phyloP scores from a whole-genome alignment of 2,329 filamentous ascomycete genomes.

The Cytospora piceicola region DNA sequence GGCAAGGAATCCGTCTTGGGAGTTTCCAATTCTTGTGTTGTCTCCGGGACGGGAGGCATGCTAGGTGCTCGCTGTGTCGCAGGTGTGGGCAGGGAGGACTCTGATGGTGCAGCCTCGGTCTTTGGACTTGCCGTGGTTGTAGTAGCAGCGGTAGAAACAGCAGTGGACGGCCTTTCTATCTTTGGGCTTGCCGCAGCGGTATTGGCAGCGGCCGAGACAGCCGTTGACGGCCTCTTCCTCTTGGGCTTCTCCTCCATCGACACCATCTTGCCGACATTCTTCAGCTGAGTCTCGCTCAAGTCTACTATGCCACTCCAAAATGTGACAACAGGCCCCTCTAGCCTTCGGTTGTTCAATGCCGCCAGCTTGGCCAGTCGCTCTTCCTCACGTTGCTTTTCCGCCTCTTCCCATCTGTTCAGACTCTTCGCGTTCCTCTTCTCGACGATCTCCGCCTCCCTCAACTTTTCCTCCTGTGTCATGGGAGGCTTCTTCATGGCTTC shows the following conservation, averaged over 20 bases:
- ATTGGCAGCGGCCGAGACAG: slow-evolving; percentile 31
- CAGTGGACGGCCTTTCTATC: slow-evolving; percentile 35
- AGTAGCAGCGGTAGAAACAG: slow-evolving; percentile 13
- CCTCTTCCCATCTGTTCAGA: slow-evolving; percentile 90
- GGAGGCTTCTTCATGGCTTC: slow-evolving; percentile 76
- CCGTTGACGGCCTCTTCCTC: slow-evolving; percentile 53
- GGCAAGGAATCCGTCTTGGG: slow-evolving; percentile 26
- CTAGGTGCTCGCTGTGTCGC: slow-evolving; percentile 14
- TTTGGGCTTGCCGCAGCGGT: slow-evolving; percentile 37
- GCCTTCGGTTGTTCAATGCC: slow-evolving; percentile 81
- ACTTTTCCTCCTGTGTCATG: slow-evolving; percentile 84
- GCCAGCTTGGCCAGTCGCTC: slow-evolving; percentile 82
- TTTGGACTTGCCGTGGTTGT: slow-evolving; percentile 27
- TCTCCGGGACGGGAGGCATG: slow-evolving; percentile 8
- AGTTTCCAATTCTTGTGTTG: slow-evolving; percentile 23
- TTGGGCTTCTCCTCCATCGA: slow-evolving; percentile 62
- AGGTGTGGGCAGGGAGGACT: slow-evolving; percentile 29
- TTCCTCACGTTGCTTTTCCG: slow-evolving; percentile 85
- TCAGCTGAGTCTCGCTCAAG: slow-evolving; percentile 76
- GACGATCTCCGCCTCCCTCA: slow-evolving; percentile 79
- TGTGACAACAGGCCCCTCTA: slow-evolving; percentile 87
- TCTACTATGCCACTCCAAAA: slow-evolving; percentile 92
- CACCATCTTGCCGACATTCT: slow-evolving; percentile 68
- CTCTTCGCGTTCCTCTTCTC: slow-evolving; percentile 89
- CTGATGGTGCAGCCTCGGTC: slow-evolving; percentile 27